Base-by-base conservation (phyloP, 805 yeast genomes). In the Ogataea pini region DNA sequence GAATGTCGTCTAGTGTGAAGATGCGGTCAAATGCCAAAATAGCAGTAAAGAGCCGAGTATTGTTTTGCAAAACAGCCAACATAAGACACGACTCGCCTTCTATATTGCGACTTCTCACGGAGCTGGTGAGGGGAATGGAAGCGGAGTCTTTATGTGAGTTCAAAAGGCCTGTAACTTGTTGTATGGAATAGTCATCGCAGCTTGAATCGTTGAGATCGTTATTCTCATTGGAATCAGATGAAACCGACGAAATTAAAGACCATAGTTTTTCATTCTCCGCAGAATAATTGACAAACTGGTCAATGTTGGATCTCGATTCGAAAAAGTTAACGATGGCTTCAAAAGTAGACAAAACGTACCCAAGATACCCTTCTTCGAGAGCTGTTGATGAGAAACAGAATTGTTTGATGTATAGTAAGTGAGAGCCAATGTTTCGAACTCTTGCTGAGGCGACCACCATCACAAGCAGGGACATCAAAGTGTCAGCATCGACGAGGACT, bases 321-420 rank as follows among this genome's bases (percentile, higher is more conserved):
- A 89, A 70, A 59, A 85, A 92, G 47, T 70, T 79, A 7, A 89
- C 59, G 0, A 88, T 95, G 0, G 90, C 96, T 57, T 90, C 96
- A 37, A 90, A 71, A 5, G 96, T 89, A 38, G 96, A 85, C 12
- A 89, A 55, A 1, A 90, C 83, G 62, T 92, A 92, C 9, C 88
- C 95, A 25, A 78, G 64, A 19, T 79, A 71, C 0, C 96, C 96
- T 3, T 72, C 61, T 36, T 74, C 79, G 7, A 72, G 59, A 33
- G 72, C 73, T n/a, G 66, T 68, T 31, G 65, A 65, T 0, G 59
- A 54, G 2, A 69, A 69, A 18, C 84, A 75, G 59, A 85, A 89
- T 33, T 75, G 70, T 51, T 81, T 80, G 42, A 90, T 75, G 61
- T 88, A 89, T 39, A 69, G 73, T 9, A 91, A 61, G 54, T 86